These are phyloP conservation scores for Begonia peltatifolia DNA, from an alignment of 306 rosid genomes.

Conservation along the genomic window DNA sequence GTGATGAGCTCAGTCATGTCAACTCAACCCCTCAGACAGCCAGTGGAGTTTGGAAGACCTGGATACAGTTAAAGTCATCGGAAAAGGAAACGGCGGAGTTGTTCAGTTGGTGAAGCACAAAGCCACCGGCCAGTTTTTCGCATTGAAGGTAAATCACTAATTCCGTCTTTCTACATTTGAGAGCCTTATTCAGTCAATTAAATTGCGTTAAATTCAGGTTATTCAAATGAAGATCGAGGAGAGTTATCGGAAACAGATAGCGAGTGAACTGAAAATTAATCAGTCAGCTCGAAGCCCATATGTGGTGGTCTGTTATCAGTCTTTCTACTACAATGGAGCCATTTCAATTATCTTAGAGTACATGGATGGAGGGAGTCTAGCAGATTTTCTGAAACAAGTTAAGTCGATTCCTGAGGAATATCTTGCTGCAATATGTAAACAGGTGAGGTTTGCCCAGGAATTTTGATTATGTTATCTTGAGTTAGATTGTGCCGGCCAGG, in stretches of 20 bases:
- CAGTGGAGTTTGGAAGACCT: slow-evolving; percentile 65
- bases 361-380: slow-evolving; percentile 99
- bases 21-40: slow-evolving; percentile 58
- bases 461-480: too few species aligned
- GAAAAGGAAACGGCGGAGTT: slow-evolving; percentile 84
- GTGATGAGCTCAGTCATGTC: slow-evolving; percentile 55
- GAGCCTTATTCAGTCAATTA: too few species aligned
- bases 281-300: slow-evolving; percentile 78
- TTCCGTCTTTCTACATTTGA: slow-evolving; percentile 3
- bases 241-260: slow-evolving; percentile 62
- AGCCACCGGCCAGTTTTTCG: slow-evolving; percentile 92
- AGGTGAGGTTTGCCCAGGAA: slow-evolving; percentile 23
- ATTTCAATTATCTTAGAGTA: slow-evolving; percentile 93
- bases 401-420: slow-evolving; percentile 60
- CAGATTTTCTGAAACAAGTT: slow-evolving; percentile 73
- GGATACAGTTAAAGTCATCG: slow-evolving; percentile 68
- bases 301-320: slow-evolving; percentile 75
- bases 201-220: slow-evolving; percentile 24
- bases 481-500: too few species aligned
- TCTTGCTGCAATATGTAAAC: slow-evolving; percentile 86
- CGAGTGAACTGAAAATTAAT: slow-evolving; percentile 84
- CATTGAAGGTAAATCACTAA: slow-evolving; percentile 57
- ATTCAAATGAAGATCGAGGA: slow-evolving; percentile 88
- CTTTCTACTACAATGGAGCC: slow-evolving; percentile 70
- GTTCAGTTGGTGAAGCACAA: slow-evolving; percentile 94